Base-by-base conservation (phyloP, 2,329 filamentous ascomycete genomes). In the Calonectria ilicicola region DNA sequence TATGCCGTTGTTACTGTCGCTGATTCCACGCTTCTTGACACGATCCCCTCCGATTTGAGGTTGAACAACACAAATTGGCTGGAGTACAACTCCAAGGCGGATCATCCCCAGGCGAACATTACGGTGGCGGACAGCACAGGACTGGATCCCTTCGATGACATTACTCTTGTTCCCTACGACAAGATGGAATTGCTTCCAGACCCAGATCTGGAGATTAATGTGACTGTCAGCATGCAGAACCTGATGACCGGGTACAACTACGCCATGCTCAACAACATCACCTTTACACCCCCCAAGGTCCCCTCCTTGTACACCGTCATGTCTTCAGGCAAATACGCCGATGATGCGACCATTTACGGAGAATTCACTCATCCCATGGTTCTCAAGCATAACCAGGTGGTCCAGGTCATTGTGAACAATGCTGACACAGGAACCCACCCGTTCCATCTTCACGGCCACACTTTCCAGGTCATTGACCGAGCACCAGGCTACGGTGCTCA, bases 241-340 rank as follows among this genome's bases (percentile, higher is more conserved):
- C 86, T 93, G 6, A 85, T 86, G 29, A 87, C 94, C 72, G 92
- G 93, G 9, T 88, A 88, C 68, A 88, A 87, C 80, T 87, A 87
- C 74, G 92, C 91, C 73, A 92, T 92, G 83, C 90, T 94, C 85
- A 96, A 96, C 86, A 92, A 94, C 82, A 90, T 95, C 76, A 95
- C 93, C 51, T 98, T 96, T 82, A 89, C 90, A 4, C 68, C 83
- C 0, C 94, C 94, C 64, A 94, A 94, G 81, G 94, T 97, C 0
- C 95, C 95, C 0, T 91, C 93, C 0, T 87, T 98, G 0, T 97
- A 95, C 86, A 95, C 93, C 1, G 94, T 89, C 2, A 87, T 97
- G 7, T 91, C 90, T 0, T 83, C 91, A 0, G 91, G 90, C 9
- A 84, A 94, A 64, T 84, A 88, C 26, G 89, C 91, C 9, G 86